phyloP scores from a whole-genome alignment of 495 filamentous ascomycete species.

The Usnea hakonensis region DNA sequence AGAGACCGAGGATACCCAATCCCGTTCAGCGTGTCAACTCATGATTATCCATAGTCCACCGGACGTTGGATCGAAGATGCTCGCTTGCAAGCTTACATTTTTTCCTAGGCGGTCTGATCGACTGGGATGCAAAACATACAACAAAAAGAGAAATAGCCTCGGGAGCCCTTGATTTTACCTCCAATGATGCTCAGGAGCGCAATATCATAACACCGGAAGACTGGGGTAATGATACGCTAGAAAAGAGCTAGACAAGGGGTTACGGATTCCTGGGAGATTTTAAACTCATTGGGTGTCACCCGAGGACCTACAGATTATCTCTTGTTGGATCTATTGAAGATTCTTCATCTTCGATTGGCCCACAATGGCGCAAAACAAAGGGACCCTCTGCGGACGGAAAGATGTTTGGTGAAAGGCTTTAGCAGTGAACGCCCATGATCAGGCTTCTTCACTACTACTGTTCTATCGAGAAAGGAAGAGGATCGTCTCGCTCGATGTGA shows the following conservation, averaged over 20 bases:
- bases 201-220: neutral
- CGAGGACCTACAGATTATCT: neutral
- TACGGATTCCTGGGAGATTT: neutral
- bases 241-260: conserved; percentile 9
- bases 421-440: too few species aligned
- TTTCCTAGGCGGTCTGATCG: neutral
- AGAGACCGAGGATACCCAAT: neutral
- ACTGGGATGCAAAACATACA: neutral
- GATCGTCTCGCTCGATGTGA: too few species aligned
- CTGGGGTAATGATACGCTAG: neutral
- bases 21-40: neutral
- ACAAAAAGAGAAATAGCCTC: neutral
- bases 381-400: neutral
- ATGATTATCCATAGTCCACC: neutral
- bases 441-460: too few species aligned
- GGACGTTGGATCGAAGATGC: neutral
- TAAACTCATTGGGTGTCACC: neutral
- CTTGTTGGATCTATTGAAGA: neutral
- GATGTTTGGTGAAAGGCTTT: too few species aligned
- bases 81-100: neutral
- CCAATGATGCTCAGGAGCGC: neutral
- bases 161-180: neutral
- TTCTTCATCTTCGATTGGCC: neutral
- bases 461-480: too few species aligned
- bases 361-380: neutral